These are phyloP conservation scores for Lachnellula hyalina DNA, from an alignment of 2,329 filamentous ascomycete species.

Conservation along the genomic window DNA sequence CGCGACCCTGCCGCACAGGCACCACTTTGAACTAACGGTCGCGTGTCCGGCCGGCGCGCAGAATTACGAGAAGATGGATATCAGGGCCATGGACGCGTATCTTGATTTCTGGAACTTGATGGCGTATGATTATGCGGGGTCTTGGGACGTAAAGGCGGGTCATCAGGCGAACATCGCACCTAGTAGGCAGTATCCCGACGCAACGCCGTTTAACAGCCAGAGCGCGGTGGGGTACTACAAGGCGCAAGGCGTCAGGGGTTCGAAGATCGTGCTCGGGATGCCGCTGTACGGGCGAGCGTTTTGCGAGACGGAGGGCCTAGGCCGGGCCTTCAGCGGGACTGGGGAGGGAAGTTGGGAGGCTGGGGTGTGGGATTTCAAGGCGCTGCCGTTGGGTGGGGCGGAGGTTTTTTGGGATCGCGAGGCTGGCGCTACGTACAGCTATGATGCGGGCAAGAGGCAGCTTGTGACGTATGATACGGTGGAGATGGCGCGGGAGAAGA, in stretches of 20 bases:
- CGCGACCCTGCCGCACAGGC: conserved; percentile 32
- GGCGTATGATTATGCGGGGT: conserved; percentile 84
- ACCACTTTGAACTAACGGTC: conserved; percentile 60
- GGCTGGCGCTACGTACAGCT: conserved; percentile 71
- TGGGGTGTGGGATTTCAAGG: conserved; percentile 86
- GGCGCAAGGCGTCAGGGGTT: conserved; percentile 53
- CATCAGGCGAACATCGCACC: conserved; percentile 78
- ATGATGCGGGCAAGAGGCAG: conserved; percentile 54
- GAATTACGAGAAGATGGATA: conserved; percentile 58
- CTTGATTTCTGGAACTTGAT: conserved; percentile 78
- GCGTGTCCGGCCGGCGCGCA: conserved; percentile 57
- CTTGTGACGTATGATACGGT: conserved; percentile 79
- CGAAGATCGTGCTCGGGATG: conserved; percentile 86
- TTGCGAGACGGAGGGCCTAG: conserved; percentile 69
- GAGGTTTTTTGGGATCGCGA: conserved; percentile 58
- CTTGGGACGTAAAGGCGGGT: conserved; percentile 66
- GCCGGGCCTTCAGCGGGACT: conserved; percentile 62
- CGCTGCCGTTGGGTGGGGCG: conserved; percentile 64
- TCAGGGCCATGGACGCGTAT: conserved; percentile 58
- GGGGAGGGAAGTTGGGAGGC: conserved; percentile 80
- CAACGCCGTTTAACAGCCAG: conserved; percentile 74
- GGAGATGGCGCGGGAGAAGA: conserved; percentile 62
- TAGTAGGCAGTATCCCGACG: conserved; percentile 48
- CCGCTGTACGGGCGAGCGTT: conserved; percentile 89
- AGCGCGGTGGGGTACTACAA: conserved; percentile 68